Percentiles rank a stretch among this genome's conserved stretches.
Conservation (phyloP, 768 basidiomycete species). For the Clitopilus hobsonii region DNA sequence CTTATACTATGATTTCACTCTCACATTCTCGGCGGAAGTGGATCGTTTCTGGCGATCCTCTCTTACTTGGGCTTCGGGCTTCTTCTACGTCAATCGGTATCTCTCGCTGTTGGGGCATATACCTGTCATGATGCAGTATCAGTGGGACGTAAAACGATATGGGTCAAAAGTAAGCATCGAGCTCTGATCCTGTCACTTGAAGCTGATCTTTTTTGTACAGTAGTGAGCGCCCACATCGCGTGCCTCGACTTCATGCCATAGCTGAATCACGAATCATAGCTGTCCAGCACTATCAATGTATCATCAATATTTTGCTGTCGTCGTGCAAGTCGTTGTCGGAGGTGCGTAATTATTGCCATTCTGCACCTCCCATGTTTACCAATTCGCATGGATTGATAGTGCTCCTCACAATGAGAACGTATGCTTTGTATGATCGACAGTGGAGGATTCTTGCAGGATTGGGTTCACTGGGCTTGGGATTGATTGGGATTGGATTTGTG, state of each 20-base stretch:
- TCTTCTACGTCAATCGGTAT: constrained; percentile 45
- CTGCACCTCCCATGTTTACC: background rate
- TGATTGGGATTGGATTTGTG: constrained; percentile 23
- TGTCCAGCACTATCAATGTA: constrained; percentile 18
- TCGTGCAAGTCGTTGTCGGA: constrained; percentile 33
- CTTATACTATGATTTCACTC: constrained; percentile 44
- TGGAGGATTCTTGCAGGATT: constrained; percentile 21
- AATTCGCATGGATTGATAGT: constrained; percentile 14
- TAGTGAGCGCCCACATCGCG: too few relatives aligned
- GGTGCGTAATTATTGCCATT: constrained; percentile 18
- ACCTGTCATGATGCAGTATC: constrained; percentile 28
- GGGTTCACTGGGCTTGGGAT: constrained; percentile 17
- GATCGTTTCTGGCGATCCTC: constrained; percentile 37
- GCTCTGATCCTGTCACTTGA: too few relatives aligned
- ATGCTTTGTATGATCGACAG: constrained; percentile 33
- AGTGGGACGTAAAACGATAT: constrained; percentile 20
- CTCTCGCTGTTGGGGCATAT: constrained; percentile 32
- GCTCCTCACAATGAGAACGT: constrained; percentile 33
- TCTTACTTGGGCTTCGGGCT: constrained; percentile 26
- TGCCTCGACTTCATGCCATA: too few relatives aligned
- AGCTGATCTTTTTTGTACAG: background rate
- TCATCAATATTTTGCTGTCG: constrained; percentile 27
- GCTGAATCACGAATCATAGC: too few relatives aligned
- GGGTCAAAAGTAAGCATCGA: constrained; percentile 20
- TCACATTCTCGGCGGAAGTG: constrained; percentile 41